Conservation (phyloP, 352 stramenopile species). For the Pythium brassicae region DNA sequence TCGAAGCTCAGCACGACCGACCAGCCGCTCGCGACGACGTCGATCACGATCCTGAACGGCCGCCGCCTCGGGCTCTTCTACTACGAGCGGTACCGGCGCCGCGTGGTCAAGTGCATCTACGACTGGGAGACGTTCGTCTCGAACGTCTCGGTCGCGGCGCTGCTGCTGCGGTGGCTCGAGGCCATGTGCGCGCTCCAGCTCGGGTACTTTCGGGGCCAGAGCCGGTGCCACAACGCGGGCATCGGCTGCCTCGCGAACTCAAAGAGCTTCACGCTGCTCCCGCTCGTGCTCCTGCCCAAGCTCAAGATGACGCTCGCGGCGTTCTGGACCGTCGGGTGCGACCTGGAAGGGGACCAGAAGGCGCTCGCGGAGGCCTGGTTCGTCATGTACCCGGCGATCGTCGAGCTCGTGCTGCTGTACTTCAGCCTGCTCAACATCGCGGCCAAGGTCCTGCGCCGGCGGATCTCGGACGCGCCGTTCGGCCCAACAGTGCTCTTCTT, state of each 20-base stretch:
- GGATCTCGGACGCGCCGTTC: slow-evolving; percentile 1
- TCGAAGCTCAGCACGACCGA: slow-evolving; percentile 20
- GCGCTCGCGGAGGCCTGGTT: slow-evolving; percentile 11
- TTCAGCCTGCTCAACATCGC: slow-evolving; percentile 8
- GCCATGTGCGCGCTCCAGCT: slow-evolving; percentile 33
- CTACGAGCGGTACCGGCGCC: slow-evolving; percentile 9
- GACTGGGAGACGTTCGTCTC: slow-evolving; percentile 40
- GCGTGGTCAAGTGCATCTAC: slow-evolving; percentile 25
- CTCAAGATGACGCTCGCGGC: slow-evolving; percentile 35
- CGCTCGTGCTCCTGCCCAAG: slow-evolving; percentile 33
- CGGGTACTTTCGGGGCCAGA: slow-evolving; percentile 17
- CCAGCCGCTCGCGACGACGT: slow-evolving; percentile 11
- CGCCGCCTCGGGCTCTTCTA: slow-evolving; percentile 35
- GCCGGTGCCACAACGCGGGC: slow-evolving; percentile 23
- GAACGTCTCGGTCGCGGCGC: slow-evolving; percentile 29
- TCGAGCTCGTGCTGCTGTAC: slow-evolving; percentile 8
- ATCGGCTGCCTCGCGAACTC: slow-evolving; percentile 35
- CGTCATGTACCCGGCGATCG: slow-evolving; percentile 5
- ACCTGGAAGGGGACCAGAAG: background rate
- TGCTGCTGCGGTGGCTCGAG: slow-evolving; percentile 40
- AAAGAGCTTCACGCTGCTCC: slow-evolving; percentile 34
- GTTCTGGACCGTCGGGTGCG: slow-evolving; percentile 34
- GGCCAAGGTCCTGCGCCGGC: background rate
- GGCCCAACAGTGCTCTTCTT: slow-evolving; percentile 4
- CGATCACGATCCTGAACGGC: slow-evolving; percentile 24